Evolutionary conservation across 371 early-diverging fungal species (phyloP).

Genomic region (Neoconidiobolus thromboides): DNA sequence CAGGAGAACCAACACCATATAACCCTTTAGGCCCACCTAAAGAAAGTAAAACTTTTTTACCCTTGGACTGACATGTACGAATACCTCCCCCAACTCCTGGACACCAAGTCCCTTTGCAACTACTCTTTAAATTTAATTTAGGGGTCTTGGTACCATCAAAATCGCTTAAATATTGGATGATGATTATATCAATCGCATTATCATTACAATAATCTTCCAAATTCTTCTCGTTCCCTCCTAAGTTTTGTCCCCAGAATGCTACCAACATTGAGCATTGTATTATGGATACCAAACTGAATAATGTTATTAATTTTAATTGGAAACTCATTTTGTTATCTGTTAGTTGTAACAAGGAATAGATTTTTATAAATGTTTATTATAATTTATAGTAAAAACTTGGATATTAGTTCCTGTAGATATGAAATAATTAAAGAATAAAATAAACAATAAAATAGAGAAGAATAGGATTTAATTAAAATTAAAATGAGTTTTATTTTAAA

Average conservation of each 20-base stretch:
- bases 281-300: too few relatives aligned
- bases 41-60: constrained; percentile 37
- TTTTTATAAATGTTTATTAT: too few relatives aligned
- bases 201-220: constrained; percentile 37
- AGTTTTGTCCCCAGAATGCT: background rate
- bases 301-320: too few relatives aligned
- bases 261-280: too few relatives aligned
- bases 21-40: constrained; percentile 46
- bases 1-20: constrained; percentile 26
- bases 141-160: constrained; percentile 25
- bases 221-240: constrained; percentile 10
- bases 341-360: too few relatives aligned
- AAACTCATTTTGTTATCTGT: too few relatives aligned
- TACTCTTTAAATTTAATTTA: constrained; percentile 22
- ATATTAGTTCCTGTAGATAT: too few relatives aligned
- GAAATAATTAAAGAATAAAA: too few relatives aligned
- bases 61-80: constrained; percentile 34
- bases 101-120: constrained; percentile 14
- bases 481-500: too few relatives aligned
- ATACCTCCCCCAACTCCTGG: constrained; percentile 35
- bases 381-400: too few relatives aligned
- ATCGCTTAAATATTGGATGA: constrained; percentile 37
- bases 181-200: constrained; percentile 27
- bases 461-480: too few relatives aligned
- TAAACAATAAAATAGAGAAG: too few relatives aligned